Percentiles rank a stretch among this genome's conserved stretches.
Conservation (phyloP, 768 basidiomycete genomes). For the Xerocomus potaroensis region DNA sequence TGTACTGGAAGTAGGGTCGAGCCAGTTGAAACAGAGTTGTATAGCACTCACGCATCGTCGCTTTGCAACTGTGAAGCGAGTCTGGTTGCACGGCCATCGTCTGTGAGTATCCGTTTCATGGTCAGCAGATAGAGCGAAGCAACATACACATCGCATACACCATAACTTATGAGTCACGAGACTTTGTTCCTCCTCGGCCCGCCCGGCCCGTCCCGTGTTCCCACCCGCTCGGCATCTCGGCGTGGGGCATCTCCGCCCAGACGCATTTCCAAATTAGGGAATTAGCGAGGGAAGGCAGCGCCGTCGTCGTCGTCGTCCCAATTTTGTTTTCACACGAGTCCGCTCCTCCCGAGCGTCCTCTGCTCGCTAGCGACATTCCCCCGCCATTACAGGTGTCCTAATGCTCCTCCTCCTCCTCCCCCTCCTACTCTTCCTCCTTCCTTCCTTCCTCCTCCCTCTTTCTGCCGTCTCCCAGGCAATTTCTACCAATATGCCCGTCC, state of each 20-base stretch:
- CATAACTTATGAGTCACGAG: background rate
- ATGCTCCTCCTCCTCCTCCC: background rate
- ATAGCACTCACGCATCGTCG: slow-evolving; percentile 22
- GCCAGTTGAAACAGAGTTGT: slow-evolving; percentile 7
- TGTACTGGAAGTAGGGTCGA: slow-evolving; percentile 28
- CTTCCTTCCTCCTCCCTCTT: slow-evolving; percentile 11
- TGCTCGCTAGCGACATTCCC: slow-evolving; percentile 3
- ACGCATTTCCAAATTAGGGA: slow-evolving; percentile 9
- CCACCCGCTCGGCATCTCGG: slow-evolving; percentile 3
- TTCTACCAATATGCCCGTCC: slow-evolving; percentile 45
- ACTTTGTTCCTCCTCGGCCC: background rate
- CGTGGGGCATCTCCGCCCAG: slow-evolving; percentile 6
- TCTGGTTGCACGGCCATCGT: slow-evolving; percentile 26
- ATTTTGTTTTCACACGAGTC: slow-evolving; percentile 15
- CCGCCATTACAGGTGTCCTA: background rate
- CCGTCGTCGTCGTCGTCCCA: slow-evolving; percentile 9
- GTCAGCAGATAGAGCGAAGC: background rate
- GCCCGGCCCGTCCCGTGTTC: background rate
- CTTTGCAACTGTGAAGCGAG: slow-evolving; percentile 21
- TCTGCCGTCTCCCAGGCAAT: slow-evolving; percentile 41
- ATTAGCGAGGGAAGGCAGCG: slow-evolving; percentile 4
- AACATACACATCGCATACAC: no score
- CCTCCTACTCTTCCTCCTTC: slow-evolving; percentile 9
- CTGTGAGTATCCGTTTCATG: slow-evolving; percentile 36
- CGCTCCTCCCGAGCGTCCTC: slow-evolving; percentile 27